Percentiles rank a stretch among this genome's conserved stretches.
Evolutionary conservation across 768 basidiomycete species (phyloP).

Genomic region (Inosperma sp.): DNA sequence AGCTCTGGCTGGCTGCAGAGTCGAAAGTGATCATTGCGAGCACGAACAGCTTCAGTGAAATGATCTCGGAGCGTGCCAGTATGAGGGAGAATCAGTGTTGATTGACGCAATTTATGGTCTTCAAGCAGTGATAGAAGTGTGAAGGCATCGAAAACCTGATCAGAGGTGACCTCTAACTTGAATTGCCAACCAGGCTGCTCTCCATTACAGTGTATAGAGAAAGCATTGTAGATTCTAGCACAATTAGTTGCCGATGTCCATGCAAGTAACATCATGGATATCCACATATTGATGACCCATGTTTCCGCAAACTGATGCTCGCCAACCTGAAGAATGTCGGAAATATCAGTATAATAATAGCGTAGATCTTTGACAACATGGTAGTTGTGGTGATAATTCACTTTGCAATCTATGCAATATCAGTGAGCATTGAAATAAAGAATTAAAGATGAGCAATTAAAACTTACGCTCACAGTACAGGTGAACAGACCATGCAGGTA

Average conservation of each 20-base stretch:
- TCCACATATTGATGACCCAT: slow-evolving; percentile 11
- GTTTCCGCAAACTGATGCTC: slow-evolving; percentile 19
- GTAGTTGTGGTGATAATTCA: slow-evolving; percentile 15
- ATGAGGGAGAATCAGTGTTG: slow-evolving; percentile 21
- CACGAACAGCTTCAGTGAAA: slow-evolving; percentile 23
- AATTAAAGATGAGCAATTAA: neutral
- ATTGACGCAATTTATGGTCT: slow-evolving; percentile 13
- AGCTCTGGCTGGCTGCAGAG: slow-evolving; percentile 10
- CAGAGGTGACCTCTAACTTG: slow-evolving; percentile 11
- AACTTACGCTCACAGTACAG: slow-evolving; percentile 4
- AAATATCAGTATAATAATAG: slow-evolving; percentile 10
- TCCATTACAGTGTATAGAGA: slow-evolving; percentile 6
- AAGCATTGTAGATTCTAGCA: slow-evolving; percentile 16
- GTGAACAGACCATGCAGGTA: slow-evolving; percentile 4
- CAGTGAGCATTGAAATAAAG: neutral
- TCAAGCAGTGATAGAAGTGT: slow-evolving; percentile 25
- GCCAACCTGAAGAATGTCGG: slow-evolving; percentile 16
- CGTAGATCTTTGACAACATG: slow-evolving; percentile 5
- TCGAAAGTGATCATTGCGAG: slow-evolving; percentile 16
- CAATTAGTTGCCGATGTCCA: slow-evolving; percentile 20
- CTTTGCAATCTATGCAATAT: slow-evolving; percentile 8
- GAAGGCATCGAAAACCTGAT: slow-evolving; percentile 32
- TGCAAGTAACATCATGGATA: slow-evolving; percentile 9
- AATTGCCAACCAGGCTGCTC: slow-evolving; percentile 18
- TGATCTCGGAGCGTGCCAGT: slow-evolving; percentile 18